Evolutionary conservation across 1,139 yeast species (phyloP), one percentile per base, ranked within the genome.

Genomic region (Yamadazyma jaroonii): DNA sequence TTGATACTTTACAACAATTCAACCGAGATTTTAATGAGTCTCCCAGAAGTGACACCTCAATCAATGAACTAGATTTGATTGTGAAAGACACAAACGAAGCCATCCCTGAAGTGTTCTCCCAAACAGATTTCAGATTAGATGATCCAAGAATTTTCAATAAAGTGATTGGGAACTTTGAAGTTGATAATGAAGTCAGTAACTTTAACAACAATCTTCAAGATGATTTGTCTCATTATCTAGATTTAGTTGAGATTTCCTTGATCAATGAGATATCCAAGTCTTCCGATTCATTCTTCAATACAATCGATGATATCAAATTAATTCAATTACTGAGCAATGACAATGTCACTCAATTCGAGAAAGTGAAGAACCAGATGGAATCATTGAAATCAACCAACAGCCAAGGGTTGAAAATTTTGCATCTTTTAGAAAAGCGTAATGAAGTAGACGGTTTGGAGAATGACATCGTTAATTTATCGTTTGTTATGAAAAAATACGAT

Each of bases 201-300:
- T 34, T 46, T 4, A 78, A 81, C 53, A 63, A 78, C 3, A 71
- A 73, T 31, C 59, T 90, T n/a, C 96, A 85, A 52, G 96, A 89
- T 33, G 81, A 80, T 50, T 65, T 92, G 31, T 84, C 94, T 2
- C 80, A 81, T 61, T 88, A 89, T 55, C 67, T 92, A 41, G 98
- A 92, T 57, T 71, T 81, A 1, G 90, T 92, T 1, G 98, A 92
- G 58, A 67, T 86, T 30, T 81, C 84, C 46, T 64, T 92, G 34
- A 84, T 90, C 14, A 73, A 77, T 33, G 96, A 90, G 56, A 89
- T 92, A 27, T 84, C 96, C 9, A 79, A 78, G 47, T 84, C 96
- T 0, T 86, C 96, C 0, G 79, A 80, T 42, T 81, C 90, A 3
- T 92, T 92, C 55, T 89, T 90, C 59, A 78, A 79, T 36, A 90